Evolutionary conservation across 345 rosid species (phyloP), one percentile per base, ranked within the genome.

Genomic region (Linum trigynum): DNA sequence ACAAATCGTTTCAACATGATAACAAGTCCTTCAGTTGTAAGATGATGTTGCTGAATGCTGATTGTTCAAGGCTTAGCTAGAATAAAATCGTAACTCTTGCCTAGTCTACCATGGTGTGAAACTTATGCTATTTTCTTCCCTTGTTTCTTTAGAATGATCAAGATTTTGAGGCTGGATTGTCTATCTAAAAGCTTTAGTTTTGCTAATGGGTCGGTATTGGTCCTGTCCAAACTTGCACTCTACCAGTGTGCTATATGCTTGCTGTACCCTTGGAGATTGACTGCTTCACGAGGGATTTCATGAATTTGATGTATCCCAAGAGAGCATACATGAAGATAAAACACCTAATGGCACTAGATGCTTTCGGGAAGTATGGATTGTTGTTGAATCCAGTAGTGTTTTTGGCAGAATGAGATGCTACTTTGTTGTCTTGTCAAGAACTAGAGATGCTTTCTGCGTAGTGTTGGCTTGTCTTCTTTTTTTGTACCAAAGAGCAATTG

Each of bases 191-290:
- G 0, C 32, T 23, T 23, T 23, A 23, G 32, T 23, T 23, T 23
- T 23, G 32, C 32, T 23, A 23, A 23, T 23, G 32, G 32, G 32
- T 23, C 32, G 32, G 32, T 23, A 23, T 23, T 23, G 32, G 32
- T 23, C 32, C 32, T 23, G 32, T 23, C 32, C 32, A 23, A 23
- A 23, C 6, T 74, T 67, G 68, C 43, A 60, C 59, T 71, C 32
- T 23, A 23, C 32, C 32, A 23, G 32, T 23, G 50, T 43, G 6
- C 10, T 11, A 43, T 43, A 43, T 43, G 50, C 50, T 43, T 43
- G 50, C 6, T 43, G 9, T 43, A 5, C 9, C 50, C 50, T 43
- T 5, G 50, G 10, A 43, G 10, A 43, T 43, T 7, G 1, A 43
- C 2, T 43, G 10, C 50, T 43, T 43, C 9, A 43, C 10, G 6